Conservation (phyloP, 2,329 filamentous ascomycete species). For the Phialophora expanda region DNA sequence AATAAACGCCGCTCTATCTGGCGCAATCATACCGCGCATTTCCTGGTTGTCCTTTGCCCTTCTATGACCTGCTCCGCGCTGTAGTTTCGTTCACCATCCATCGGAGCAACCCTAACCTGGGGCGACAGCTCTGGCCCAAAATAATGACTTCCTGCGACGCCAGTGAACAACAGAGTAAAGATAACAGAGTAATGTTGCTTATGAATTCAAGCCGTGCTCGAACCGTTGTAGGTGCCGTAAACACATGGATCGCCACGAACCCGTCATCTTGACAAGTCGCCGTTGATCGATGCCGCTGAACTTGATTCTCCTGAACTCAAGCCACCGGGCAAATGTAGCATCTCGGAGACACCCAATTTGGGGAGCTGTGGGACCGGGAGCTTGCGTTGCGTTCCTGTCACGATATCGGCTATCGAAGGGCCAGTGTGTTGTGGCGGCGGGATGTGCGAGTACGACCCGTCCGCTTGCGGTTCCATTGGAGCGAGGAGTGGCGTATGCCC, state of each 20-base stretch:
- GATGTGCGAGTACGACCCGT: constrained; percentile 62
- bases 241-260: not conserved
- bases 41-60: constrained; percentile 20
- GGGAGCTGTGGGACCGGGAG: constrained; percentile 87
- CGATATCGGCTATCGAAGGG: constrained; percentile 87
- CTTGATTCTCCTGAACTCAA: constrained; percentile 78
- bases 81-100: constrained; percentile 23
- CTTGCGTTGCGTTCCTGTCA: constrained; percentile 89
- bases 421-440: constrained; percentile 64
- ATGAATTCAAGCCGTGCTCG: constrained; percentile 1
- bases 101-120: constrained; percentile 11
- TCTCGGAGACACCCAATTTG: constrained; percentile 84
- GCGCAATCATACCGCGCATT: constrained; percentile 30
- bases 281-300: constrained; percentile 75
- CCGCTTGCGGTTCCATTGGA: constrained; percentile 71
- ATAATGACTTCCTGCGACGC: constrained; percentile 8
- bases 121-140: constrained; percentile 10
- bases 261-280: constrained; percentile 51
- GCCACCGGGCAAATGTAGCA: constrained; percentile 71
- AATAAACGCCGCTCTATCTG: constrained; percentile 33
- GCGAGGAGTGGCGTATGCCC: constrained; percentile 70
- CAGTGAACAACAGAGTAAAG: constrained; percentile 13
- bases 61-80: constrained; percentile 37
- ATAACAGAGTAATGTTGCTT: constrained; percentile 2
- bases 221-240: constrained; percentile 10